phyloP scores from a whole-genome alignment of 83 land plant species.

The Picea abies region DNA sequence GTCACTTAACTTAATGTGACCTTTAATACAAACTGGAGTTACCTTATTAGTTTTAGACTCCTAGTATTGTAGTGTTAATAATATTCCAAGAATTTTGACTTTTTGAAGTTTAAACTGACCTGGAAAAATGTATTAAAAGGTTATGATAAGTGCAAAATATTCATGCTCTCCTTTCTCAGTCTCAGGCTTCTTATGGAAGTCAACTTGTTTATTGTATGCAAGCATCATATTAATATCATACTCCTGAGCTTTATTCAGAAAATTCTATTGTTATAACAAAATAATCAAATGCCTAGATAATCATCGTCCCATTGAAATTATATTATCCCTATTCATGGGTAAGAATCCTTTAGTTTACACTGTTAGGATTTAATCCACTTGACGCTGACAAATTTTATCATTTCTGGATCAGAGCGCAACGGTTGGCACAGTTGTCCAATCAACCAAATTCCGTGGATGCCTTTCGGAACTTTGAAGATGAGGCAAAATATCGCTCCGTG shows the following conservation, averaged over 20 bases:
- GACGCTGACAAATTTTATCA: background rate
- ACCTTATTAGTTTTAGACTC: no score
- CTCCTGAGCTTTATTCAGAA: background rate
- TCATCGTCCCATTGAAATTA: background rate
- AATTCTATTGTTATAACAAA: background rate
- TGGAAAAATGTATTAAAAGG: background rate
- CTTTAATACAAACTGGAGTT: no score
- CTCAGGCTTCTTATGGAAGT: background rate
- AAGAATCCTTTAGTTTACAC: background rate
- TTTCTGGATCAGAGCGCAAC: conserved; percentile 41
- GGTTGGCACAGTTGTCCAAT: conserved; percentile 43
- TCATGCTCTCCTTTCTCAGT: background rate
- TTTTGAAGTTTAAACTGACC: background rate
- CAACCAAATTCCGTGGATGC: conserved; percentile 64
- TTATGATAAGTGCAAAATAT: background rate
- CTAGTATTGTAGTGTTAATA: no score
- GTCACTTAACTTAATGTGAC: no score
- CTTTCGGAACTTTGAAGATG: conserved; percentile 90
- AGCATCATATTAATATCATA: background rate
- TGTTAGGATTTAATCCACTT: background rate
- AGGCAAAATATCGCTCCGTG: conserved; percentile 63
- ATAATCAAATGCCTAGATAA: background rate
- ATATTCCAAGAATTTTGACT: no score
- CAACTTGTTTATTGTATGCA: background rate
- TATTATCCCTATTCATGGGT: background rate